phyloP scores from a whole-genome alignment of 345 rosid genomes.

The Rhodamnia argentea region DNA sequence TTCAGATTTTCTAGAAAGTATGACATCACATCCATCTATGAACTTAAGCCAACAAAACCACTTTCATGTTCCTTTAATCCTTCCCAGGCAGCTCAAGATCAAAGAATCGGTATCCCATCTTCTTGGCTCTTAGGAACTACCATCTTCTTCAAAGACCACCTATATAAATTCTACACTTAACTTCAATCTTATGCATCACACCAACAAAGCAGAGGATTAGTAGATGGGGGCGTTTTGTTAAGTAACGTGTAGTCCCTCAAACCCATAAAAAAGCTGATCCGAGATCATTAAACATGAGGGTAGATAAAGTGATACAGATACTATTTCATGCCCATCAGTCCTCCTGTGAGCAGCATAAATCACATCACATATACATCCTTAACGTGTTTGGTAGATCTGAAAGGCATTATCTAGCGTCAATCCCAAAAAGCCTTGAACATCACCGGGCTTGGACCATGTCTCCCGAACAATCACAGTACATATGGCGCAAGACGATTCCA shows the following conservation, averaged over 20 bases:
- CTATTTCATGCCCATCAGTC: not conserved
- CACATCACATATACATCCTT: not conserved
- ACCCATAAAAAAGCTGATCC: not conserved
- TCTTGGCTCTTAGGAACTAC: not conserved
- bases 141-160: not conserved
- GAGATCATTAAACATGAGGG: not conserved
- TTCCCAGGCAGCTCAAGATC: not conserved
- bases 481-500: not conserved
- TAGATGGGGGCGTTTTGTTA: not conserved
- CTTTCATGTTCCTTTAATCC: not conserved
- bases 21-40: not conserved
- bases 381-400: not conserved
- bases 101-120: not conserved
- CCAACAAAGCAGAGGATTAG: not conserved
- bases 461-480: no score
- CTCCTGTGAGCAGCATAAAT: not conserved
- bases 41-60: not conserved
- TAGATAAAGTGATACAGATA: not conserved
- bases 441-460: no score
- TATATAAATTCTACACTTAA: not conserved
- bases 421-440: not conserved
- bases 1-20: not conserved
- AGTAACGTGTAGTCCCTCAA: not conserved
- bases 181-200: not conserved
- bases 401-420: not conserved